Evolutionary conservation across 1,284 basidiomycete species (phyloP).

Genomic region (Boletus sp.): DNA sequence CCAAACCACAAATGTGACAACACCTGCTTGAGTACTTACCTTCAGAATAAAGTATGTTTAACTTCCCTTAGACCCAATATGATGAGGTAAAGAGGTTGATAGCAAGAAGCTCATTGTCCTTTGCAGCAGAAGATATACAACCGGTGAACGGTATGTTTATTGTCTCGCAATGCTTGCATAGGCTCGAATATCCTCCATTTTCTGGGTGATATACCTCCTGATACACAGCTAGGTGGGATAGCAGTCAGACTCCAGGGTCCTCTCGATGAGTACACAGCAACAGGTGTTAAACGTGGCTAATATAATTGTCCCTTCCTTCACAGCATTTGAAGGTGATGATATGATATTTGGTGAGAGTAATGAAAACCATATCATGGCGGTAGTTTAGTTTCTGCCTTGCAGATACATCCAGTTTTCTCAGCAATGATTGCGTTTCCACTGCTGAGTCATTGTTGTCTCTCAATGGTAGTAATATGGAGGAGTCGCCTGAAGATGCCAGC

Average conservation of each 20-base stretch:
- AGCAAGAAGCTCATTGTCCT: slow-evolving; percentile 13
- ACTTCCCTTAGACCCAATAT: slow-evolving; percentile 9
- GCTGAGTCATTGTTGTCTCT: slow-evolving; percentile 3
- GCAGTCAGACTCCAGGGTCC: slow-evolving; percentile 13
- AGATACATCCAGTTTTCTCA: background rate
- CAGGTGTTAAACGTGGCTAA: background rate
- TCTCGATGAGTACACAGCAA: slow-evolving; percentile 13
- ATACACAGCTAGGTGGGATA: slow-evolving; percentile 5
- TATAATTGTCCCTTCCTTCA: background rate
- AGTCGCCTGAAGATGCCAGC: background rate
- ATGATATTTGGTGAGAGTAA: slow-evolving; percentile 1
- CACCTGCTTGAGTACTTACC: too few species aligned
- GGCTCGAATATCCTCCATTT: background rate
- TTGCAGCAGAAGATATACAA: slow-evolving; percentile 4
- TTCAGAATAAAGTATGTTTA: too few species aligned
- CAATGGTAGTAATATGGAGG: background rate
- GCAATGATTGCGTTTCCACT: background rate
- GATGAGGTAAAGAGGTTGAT: slow-evolving; percentile 12
- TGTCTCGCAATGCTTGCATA: background rate
- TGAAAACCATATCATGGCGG: background rate
- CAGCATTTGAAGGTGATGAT: background rate
- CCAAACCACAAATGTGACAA: too few species aligned
- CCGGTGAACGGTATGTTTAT: slow-evolving; percentile 3
- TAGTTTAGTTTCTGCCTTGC: background rate
- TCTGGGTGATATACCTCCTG: slow-evolving; percentile 3